Evolutionary conservation across 345 rosid genomes (phyloP).

Genomic region (Cochlearia excelsa): DNA sequence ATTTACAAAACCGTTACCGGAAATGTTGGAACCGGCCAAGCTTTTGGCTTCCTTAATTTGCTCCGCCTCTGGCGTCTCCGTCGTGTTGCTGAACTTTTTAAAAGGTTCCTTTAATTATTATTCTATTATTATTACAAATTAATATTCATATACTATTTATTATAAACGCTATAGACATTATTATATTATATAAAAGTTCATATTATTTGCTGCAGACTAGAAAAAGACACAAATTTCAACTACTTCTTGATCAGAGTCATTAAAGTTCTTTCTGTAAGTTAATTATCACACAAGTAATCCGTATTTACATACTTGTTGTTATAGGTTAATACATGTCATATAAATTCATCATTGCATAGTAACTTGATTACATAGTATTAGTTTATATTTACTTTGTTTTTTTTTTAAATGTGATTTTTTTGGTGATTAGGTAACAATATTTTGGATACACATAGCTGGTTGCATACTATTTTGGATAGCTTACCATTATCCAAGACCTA

Average conservation of each 20-base stretch:
- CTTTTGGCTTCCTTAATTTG: conserved; percentile 69
- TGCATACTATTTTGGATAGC: conserved; percentile 85
- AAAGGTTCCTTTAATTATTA: conserved; percentile 41
- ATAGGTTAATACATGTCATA: too few species aligned
- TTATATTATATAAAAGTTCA: background rate
- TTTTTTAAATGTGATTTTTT: background rate
- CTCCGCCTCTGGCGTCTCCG: conserved; percentile 92
- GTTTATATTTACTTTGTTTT: too few species aligned
- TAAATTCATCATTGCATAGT: too few species aligned
- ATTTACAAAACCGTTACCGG: conserved; percentile 52
- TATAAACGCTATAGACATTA: too few species aligned
- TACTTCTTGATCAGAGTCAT: conserved; percentile 62
- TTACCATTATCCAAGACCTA: conserved; percentile 40
- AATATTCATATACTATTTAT: too few species aligned
- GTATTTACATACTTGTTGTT: too few species aligned
- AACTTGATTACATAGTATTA: too few species aligned
- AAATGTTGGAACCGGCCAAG: conserved; percentile 34
- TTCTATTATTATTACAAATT: background rate
- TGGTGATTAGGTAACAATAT: conserved; percentile 61
- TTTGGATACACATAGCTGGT: conserved; percentile 78
- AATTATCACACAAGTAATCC: too few species aligned
- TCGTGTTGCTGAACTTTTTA: conserved; percentile 71
- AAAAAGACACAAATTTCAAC: conserved; percentile 75
- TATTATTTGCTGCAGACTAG: conserved; percentile 49
- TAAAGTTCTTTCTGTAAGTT: conserved; percentile 67